Evolutionary conservation across 257 asterid genomes (phyloP).

Genomic region (Petunia secreta): DNA sequence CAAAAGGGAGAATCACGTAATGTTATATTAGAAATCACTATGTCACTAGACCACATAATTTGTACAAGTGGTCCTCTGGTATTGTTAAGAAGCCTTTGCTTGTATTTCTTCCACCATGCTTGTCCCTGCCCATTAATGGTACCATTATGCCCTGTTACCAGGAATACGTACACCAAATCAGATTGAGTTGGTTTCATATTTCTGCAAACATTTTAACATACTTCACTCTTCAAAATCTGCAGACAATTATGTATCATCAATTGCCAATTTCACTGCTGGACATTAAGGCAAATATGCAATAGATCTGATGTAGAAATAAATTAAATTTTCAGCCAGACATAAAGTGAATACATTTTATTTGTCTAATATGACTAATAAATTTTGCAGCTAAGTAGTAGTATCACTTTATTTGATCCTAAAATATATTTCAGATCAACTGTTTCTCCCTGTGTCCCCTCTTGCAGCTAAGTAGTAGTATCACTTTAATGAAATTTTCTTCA

Average conservation of each 20-base stretch:
- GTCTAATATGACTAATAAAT: not conserved
- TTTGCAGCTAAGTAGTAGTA: not conserved
- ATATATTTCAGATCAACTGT: not conserved
- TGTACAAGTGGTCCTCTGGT: constrained; percentile 88
- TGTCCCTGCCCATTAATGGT: constrained; percentile 81
- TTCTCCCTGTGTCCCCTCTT: constrained; percentile 1
- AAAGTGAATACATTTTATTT: not conserved
- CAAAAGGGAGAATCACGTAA: constrained; percentile 80
- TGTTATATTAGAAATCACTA: constrained; percentile 67
- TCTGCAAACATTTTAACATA: not conserved
- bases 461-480: too few species aligned
- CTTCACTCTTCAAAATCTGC: not conserved
- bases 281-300: not conserved
- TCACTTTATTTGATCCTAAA: constrained; percentile 21
- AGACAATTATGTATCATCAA: not conserved
- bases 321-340: not conserved
- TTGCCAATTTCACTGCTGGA: constrained; percentile 12
- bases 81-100: constrained; percentile 67
- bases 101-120: constrained; percentile 78
- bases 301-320: not conserved
- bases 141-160: constrained; percentile 72
- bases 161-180: constrained; percentile 30
- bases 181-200: constrained; percentile 19
- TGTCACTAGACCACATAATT: constrained; percentile 77
- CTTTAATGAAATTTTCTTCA: not conserved